Evolutionary conservation across 75 land plant genomes (phyloP), one percentile per base, ranked within the genome.

Genomic region (Pseudotsuga menziesii): DNA sequence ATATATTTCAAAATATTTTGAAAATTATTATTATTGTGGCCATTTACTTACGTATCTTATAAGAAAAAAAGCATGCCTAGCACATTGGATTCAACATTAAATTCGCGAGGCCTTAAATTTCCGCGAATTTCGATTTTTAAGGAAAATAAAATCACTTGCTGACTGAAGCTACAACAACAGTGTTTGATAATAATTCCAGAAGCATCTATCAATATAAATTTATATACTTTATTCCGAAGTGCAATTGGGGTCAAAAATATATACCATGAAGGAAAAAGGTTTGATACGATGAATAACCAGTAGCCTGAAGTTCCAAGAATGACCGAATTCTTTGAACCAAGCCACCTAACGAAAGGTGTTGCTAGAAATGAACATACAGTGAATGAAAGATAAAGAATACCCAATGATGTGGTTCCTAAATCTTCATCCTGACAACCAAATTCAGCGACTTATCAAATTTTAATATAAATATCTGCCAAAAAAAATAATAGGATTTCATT

Each of bases 271-370:
- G 96, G 96, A 62, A 75, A 82, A 56, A 93, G 71, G 78, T 95
- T 93, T 17, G 94, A 84, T 61, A 91, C 90, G 1, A 84, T 88
- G 80, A 91, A 93, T 55, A 93, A 56, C 91, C 88, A 93, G 73
- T 95, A 95, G 15, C 98, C 96, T 77, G 89, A 85, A 41, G 91
- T 85, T 26, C 96, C 98, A 19, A 93, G 77, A 75, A 93, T 61
- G 39, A 95, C 52, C 61, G 93, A 88, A 32, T 75, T 85, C 89
- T 95, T 93, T 0, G 92, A 84, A 5, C 98, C 96, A 75, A 93
- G 67, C 48, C 69, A 25, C 76, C 83, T 83, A 52, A 93, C 98
- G 57, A 88, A 71, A 35, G 81, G 69, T 3, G 96, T 89, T 20
- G 96, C 93, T 77, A 87, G 76, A 48, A 93, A 54, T 3, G 98